Conservation (phyloP, 2,329 filamentous ascomycete species). For the Claviceps pazoutovae region DNA sequence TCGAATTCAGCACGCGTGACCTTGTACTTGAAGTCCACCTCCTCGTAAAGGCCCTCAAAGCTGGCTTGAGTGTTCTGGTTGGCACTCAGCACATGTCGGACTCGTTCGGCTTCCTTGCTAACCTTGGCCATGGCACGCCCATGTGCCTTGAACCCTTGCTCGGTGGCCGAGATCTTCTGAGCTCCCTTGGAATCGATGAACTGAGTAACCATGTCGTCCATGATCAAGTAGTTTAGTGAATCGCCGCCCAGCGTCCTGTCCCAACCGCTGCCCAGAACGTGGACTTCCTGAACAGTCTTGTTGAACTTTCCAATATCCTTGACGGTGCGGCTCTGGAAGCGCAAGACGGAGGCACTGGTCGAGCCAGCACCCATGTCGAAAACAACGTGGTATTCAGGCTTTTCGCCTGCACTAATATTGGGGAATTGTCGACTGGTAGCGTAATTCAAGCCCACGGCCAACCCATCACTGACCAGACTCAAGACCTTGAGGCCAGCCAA, state of each 20-base stretch:
- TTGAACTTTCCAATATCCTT: slow-evolving; percentile 90
- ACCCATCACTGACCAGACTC: slow-evolving; percentile 71
- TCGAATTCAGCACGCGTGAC: slow-evolving; percentile 71
- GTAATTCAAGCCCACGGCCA: slow-evolving; percentile 91
- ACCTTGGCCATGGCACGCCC: slow-evolving; percentile 80
- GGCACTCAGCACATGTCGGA: slow-evolving; percentile 83
- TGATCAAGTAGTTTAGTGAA: slow-evolving; percentile 70
- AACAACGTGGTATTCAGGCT: slow-evolving; percentile 82
- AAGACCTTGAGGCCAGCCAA: slow-evolving; percentile 80
- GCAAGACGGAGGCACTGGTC: slow-evolving; percentile 76
- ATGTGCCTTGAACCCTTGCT: slow-evolving; percentile 53
- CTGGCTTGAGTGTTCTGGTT: slow-evolving; percentile 69
- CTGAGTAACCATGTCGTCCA: slow-evolving; percentile 74
- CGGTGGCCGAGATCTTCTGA: slow-evolving; percentile 48
- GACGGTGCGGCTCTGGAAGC: slow-evolving; percentile 75
- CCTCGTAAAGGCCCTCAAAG: slow-evolving; percentile 83
- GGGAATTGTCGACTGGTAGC: slow-evolving; percentile 85
- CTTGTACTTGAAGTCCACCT: slow-evolving; percentile 89
- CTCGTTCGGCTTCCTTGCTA: slow-evolving; percentile 79
- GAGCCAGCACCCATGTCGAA: slow-evolving; percentile 98
- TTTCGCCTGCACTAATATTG: slow-evolving; percentile 64
- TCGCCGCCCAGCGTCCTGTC: slow-evolving; percentile 85
- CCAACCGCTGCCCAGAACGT: slow-evolving; percentile 75
- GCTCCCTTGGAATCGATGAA: slow-evolving; percentile 59
- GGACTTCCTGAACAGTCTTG: slow-evolving; percentile 94